Evolutionary conservation across 1,284 basidiomycete genomes (phyloP), one percentile per base, ranked within the genome.

Genomic region (Gomphus bonarii): DNA sequence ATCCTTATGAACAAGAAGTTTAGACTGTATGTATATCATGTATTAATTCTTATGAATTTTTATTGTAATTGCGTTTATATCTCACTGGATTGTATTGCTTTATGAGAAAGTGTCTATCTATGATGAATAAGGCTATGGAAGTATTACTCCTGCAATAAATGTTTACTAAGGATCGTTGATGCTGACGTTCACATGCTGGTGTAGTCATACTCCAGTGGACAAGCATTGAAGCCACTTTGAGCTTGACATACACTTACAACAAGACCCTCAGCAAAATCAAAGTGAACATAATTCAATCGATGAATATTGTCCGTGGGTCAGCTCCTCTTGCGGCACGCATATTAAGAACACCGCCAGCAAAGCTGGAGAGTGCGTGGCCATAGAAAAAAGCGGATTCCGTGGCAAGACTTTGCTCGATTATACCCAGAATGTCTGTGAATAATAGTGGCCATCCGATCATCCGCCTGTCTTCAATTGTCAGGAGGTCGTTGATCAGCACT

Each of bases 381-480:
- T 76, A 77, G 56, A 78, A 78, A 60, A 68, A 78, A 2, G 68
- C 68, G 6, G 68, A 64, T 5, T 64, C 69, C 0, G 71, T 64
- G 54, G 77, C 63, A 31, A 72, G 59, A 38, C 69, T 65, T 63
- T 79, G 77, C 59, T 77, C 75, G 36, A 77, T 66, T 50, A 78
- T 60, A 5, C 71, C 74, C 20, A 74, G 62, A 22, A 78, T 67
- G 58, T 79, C 77, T 31, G 72, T 73, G 57, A 77, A 50, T 58
- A 76, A 63, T 36, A 77, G 64, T 12, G 70, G 62, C 73, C 75
- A 77, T 3, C 75, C 75, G 31, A 74, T 67, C 38, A 61, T 59
- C 4, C 67, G 66, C 3, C 68, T 64, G 58, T 78, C 76, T 28
- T 72, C 69, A n/a, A 65, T 63, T 0, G 71, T 72, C 53, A 77